Evolutionary conservation across 2,329 filamentous ascomycete species (phyloP).

Genomic region (Penicillium paneum): DNA sequence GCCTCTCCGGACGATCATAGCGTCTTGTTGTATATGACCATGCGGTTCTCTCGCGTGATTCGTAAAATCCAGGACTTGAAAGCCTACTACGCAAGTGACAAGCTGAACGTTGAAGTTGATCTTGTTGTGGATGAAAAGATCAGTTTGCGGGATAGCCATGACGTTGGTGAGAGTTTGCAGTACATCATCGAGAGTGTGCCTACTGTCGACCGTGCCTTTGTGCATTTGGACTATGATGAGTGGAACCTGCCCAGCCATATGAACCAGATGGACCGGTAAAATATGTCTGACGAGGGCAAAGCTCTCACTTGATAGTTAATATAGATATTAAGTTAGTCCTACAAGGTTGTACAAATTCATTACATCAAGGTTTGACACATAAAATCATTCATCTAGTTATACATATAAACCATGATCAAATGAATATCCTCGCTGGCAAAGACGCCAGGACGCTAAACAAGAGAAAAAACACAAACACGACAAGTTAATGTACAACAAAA

Average conservation of each 20-base stretch:
- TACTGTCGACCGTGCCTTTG: constrained; percentile 47
- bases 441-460: constrained; percentile 5
- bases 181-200: constrained; percentile 57
- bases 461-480: background rate
- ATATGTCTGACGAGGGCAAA: background rate
- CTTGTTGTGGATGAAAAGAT: constrained; percentile 58
- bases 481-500: constrained; percentile 2
- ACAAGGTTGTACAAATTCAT: background rate
- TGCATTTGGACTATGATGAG: constrained; percentile 49
- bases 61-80: constrained; percentile 61
- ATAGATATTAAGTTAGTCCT: background rate
- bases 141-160: constrained; percentile 57
- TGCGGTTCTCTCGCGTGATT: constrained; percentile 88
- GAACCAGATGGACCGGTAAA: constrained; percentile 29
- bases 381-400: constrained; percentile 25
- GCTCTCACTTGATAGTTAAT: background rate
- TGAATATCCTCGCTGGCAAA: constrained; percentile 1
- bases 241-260: constrained; percentile 46
- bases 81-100: constrained; percentile 61
- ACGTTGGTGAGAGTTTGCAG: constrained; percentile 59
- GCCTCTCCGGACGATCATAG: constrained; percentile 66
- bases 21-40: constrained; percentile 82
- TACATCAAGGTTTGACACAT: constrained; percentile 12
- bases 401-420: constrained; percentile 16
- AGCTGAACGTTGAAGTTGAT: constrained; percentile 62